These are phyloP conservation scores for Quercus rubra DNA, from an alignment of 306 rosid genomes.

Conservation along the genomic window DNA sequence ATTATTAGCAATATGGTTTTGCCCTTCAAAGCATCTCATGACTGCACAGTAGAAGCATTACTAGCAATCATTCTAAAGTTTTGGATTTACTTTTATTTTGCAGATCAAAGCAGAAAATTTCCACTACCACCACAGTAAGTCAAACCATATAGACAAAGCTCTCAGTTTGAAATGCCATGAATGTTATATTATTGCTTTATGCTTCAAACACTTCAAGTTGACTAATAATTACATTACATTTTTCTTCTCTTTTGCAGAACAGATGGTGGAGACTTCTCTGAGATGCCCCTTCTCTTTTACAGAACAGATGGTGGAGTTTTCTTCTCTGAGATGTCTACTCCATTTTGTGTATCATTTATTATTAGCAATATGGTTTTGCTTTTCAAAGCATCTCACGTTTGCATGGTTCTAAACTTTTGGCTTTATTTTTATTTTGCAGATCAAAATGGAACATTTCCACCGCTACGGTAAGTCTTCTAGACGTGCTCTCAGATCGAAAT, in stretches of 20 bases:
- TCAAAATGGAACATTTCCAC: too few species aligned
- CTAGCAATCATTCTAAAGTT: too few species aligned
- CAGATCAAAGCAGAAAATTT: constrained; percentile 62
- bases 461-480: too few species aligned
- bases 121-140: constrained; percentile 26
- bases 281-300: not conserved
- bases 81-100: not conserved
- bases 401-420: constrained; percentile 12
- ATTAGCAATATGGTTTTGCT: not conserved
- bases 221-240: constrained; percentile 6
- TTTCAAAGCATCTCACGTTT: not conserved
- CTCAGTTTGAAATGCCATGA: not conserved
- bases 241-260: too few species aligned
- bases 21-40: too few species aligned
- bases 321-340: not conserved
- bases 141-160: not conserved
- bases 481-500: not conserved
- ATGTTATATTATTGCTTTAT: not conserved
- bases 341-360: too few species aligned
- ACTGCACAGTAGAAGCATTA: too few species aligned
- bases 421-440: constrained; percentile 14
- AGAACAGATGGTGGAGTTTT: not conserved
- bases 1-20: too few species aligned
- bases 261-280: too few species aligned
- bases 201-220: not conserved